Evolutionary conservation across 306 rosid genomes (phyloP).

Genomic region (Calophaca sinica): DNA sequence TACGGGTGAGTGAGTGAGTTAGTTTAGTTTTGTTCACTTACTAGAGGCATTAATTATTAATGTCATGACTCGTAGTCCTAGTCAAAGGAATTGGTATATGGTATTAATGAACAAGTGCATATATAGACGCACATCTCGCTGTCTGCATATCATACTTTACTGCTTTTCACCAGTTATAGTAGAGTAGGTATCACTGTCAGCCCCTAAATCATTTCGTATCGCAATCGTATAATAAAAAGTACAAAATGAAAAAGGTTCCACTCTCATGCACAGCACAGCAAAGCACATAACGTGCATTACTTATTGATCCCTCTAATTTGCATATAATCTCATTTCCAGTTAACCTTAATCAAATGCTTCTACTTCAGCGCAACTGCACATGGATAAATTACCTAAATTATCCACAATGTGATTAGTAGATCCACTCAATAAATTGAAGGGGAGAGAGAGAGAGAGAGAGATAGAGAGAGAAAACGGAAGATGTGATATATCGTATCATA

Average conservation of each 20-base stretch:
- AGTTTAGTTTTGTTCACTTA: constrained; percentile 10
- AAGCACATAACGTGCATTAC: background rate
- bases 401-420: too few relatives aligned
- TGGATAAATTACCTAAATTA: background rate
- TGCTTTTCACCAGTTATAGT: constrained; percentile 47
- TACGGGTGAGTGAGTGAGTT: constrained; percentile 69
- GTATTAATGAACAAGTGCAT: constrained; percentile 49
- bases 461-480: too few relatives aligned
- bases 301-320: constrained; percentile 12
- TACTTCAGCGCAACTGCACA: background rate
- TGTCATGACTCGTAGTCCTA: background rate
- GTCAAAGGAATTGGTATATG: constrained; percentile 42
- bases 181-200: constrained; percentile 46
- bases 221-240: constrained; percentile 15
- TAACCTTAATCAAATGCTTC: too few relatives aligned
- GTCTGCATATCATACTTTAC: constrained; percentile 19
- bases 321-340: too few relatives aligned
- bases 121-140: constrained; percentile 38
- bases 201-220: background rate
- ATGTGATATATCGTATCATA: too few relatives aligned
- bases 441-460: too few relatives aligned
- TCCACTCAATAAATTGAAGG: too few relatives aligned
- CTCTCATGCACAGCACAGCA: constrained; percentile 31
- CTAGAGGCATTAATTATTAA: background rate
- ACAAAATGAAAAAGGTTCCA: constrained; percentile 23